Base-by-base conservation (phyloP, 1,284 basidiomycete genomes). In the Sanguinoderma infundibulare region DNA sequence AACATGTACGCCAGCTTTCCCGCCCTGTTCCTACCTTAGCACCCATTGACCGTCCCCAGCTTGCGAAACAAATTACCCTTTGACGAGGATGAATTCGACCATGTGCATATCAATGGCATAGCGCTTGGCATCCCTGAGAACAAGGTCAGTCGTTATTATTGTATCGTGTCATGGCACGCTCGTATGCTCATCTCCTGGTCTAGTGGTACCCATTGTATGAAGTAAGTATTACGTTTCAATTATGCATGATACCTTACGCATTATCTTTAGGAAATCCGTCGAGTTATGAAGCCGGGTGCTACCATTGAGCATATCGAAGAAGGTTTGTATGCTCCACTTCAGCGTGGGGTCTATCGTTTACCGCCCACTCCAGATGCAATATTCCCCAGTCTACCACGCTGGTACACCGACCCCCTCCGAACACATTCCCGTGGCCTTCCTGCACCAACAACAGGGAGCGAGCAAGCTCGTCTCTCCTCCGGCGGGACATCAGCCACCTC, bases 1-100 rank as follows among this genome's bases (percentile, higher is more conserved):
- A 92, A 92, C 68, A 89, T 92, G 90, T 91, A 70, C 66, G 86
- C 76, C 5, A 24, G 15, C 61, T 62, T 51, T 30, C 20, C 38
- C 12, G 30, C 53, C 36, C 35, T 28, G 26, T 35, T 7, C 28
- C 26, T 51, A 22, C 26, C 47, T n/a, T 54, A 56, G 38, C 60
- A 60, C 47, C 53, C 24, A 42, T 46, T 35, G 60, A 35, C 38
- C 26, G 26, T 50, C n/a, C 55, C 22, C 64, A 92, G 90, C 73
- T 73, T 92, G 66, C 88, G 89, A 40, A 89, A 84, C 9, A 87
- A 81, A 66, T 78, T 92, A 14, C 90, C 90, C 1, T 92, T 91
- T 68, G 88, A 90, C 17, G 90, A 92, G 60, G 88, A 91, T 62
- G 84, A 89, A 66, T 92, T 92, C 63, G 90, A 92, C 70, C 84